Evolutionary conservation across 2,329 filamentous ascomycete genomes (phyloP).

Genomic region (Sporothrix brasiliensis): DNA sequence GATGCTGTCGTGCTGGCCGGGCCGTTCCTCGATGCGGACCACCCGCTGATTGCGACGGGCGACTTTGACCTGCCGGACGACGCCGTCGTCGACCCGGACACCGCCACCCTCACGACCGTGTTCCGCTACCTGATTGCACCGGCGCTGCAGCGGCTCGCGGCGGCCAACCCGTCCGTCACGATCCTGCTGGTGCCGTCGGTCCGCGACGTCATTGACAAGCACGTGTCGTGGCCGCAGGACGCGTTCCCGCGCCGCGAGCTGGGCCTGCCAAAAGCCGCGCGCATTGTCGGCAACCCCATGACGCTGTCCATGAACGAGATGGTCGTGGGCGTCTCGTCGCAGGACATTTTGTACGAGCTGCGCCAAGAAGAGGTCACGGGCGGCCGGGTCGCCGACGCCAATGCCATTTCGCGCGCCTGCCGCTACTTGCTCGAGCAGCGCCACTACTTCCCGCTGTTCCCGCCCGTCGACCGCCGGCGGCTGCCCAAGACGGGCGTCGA

Average conservation of each 20-base stretch:
- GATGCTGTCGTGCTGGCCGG: conserved; percentile 81
- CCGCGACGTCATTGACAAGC: conserved; percentile 77
- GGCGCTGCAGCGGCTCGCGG: conserved; percentile 69
- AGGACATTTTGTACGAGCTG: conserved; percentile 83
- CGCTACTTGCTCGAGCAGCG: conserved; percentile 84
- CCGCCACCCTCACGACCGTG: conserved; percentile 76
- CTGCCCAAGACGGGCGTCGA: conserved; percentile 66
- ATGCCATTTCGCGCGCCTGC: conserved; percentile 71
- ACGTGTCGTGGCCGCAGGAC: conserved; percentile 80
- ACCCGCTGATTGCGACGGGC: conserved; percentile 80
- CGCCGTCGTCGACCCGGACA: conserved; percentile 70
- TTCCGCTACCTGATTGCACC: conserved; percentile 80
- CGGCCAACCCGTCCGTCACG: conserved; percentile 74
- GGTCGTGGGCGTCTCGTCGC: conserved; percentile 76
- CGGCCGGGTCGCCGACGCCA: conserved; percentile 54
- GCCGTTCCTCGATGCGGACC: conserved; percentile 89
- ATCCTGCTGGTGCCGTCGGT: conserved; percentile 82
- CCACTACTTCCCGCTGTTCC: conserved; percentile 88
- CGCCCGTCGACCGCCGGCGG: conserved; percentile 69
- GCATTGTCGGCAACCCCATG: conserved; percentile 87
- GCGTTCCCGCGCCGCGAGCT: conserved; percentile 69
- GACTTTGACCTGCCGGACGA: conserved; percentile 71
- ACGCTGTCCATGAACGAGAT: conserved; percentile 86
- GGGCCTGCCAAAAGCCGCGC: conserved; percentile 74
- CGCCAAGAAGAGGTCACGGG: conserved; percentile 71